Conservation (phyloP, 2,329 filamentous ascomycete species). For the Hirsutella rhossiliensis region DNA sequence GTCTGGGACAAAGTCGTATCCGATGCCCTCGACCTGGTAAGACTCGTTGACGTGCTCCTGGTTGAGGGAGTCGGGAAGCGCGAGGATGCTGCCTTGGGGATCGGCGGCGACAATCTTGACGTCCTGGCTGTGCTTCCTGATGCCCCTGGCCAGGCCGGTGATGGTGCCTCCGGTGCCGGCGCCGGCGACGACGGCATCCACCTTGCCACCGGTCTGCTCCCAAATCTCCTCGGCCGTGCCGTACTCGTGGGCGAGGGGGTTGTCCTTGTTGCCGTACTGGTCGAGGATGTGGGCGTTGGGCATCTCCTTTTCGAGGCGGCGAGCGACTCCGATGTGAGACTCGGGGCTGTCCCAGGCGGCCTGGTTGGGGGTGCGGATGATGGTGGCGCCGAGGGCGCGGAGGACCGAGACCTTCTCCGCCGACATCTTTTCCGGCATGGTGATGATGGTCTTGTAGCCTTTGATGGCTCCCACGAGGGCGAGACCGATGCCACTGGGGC, state of each 20-base stretch:
- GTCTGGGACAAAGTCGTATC: slow-evolving; percentile 95
- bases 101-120: slow-evolving; percentile 90
- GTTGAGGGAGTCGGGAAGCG: slow-evolving; percentile 70
- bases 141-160: slow-evolving; percentile 71
- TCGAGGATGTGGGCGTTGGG: slow-evolving; percentile 96
- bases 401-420: slow-evolving; percentile 95
- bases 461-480: slow-evolving; percentile 92
- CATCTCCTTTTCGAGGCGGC: slow-evolving; percentile 82
- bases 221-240: slow-evolving; percentile 96
- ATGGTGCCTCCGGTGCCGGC: slow-evolving; percentile 95
- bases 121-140: slow-evolving; percentile 75
- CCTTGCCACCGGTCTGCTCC: slow-evolving; percentile 72
- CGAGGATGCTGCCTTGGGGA: slow-evolving; percentile 83
- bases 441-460: slow-evolving; percentile 98
- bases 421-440: slow-evolving; percentile 98
- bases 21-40: slow-evolving; percentile 98
- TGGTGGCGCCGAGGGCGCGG: slow-evolving; percentile 86
- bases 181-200: slow-evolving; percentile 77
- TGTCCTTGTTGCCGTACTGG: slow-evolving; percentile 86
- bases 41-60: slow-evolving; percentile 66
- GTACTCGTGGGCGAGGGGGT: slow-evolving; percentile 84
- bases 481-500: slow-evolving; percentile 65
- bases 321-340: slow-evolving; percentile 91
- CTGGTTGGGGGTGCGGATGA: slow-evolving; percentile 93
- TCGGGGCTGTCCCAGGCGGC: slow-evolving; percentile 91